Base-by-base conservation (phyloP, 1,284 basidiomycete species). In the Ustilago bromivora region DNA sequence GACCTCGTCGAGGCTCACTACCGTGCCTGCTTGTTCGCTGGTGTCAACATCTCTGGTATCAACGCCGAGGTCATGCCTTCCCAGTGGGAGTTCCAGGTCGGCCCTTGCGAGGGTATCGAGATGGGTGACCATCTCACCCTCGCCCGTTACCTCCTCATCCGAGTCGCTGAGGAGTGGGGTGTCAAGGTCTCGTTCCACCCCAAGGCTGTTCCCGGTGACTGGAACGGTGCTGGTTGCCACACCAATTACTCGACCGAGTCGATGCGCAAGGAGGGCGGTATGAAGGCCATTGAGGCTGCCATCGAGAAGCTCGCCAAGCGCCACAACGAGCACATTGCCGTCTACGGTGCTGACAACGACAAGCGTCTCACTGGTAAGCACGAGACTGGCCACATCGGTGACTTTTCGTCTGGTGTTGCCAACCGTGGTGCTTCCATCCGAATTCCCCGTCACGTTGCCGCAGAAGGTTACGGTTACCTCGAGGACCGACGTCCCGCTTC, bases 71-170 rank as follows among this genome's bases (percentile, higher is more conserved):
- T 99, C 83, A 98, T 99, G 96, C 96, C 97, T 34, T 92, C 96
- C 70, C 97, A 99, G 88, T 98, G 96, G 96, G 96, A 99, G 89
- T 99, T 97, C 93, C 97, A 99, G 88, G 95, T 99, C 83, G 96
- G 96, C 72, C 96, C 96, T 47, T 98, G 96, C 87, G 92, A 93
- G 87, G 96, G 96, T 79, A 98, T 99, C 88, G 90, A 93, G 81
- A 97, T 99, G 94, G 96, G 96, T 83, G 96, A 99, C 88, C 95
- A 85, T 75, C 78, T 86, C 66, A 76, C 75, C 65, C 76, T 86
- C 10, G 83, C 84, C 53, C 83, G 84, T 56, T 86, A 83, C 84
- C 73, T 86, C 54, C 77, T 86, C 59, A 61, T 76, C 71, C 82
- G 84, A 40, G 70, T 86, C 32, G 95, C 96, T 79, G 96, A 98